These are phyloP conservation scores for Trichosanthes truncata DNA, from an alignment of 306 rosid genomes.

Conservation along the genomic window DNA sequence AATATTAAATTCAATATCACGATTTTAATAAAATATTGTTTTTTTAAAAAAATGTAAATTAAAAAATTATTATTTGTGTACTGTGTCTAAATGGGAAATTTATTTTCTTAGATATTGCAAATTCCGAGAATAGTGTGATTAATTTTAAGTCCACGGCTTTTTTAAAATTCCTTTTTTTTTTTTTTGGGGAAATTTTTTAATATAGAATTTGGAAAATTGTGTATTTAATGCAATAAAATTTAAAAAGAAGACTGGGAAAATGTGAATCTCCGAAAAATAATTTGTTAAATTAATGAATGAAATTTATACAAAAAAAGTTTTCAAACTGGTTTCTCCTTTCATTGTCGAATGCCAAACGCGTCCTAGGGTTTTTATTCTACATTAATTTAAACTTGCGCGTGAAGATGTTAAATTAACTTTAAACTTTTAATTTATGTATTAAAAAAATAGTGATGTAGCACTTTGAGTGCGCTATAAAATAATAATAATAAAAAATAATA, in stretches of 20 bases:
- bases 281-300: neutral
- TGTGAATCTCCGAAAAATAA: neutral
- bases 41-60: neutral
- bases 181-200: neutral
- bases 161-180: no score
- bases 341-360: neutral
- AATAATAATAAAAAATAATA: neutral
- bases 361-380: neutral
- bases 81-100: neutral
- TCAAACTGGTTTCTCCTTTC: neutral
- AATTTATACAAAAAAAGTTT: neutral
- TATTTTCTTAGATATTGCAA: neutral
- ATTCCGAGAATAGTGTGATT: neutral
- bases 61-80: neutral
- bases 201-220: neutral
- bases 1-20: no score
- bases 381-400: neutral
- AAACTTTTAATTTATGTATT: neutral
- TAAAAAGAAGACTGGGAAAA: neutral
- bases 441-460: neutral
- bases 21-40: no score
- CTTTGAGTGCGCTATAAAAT: neutral
- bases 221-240: neutral
- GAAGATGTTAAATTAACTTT: neutral
- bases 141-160: neutral